phyloP scores from a whole-genome alignment of 768 basidiomycete species.

The Tylopilus subfusipes region DNA sequence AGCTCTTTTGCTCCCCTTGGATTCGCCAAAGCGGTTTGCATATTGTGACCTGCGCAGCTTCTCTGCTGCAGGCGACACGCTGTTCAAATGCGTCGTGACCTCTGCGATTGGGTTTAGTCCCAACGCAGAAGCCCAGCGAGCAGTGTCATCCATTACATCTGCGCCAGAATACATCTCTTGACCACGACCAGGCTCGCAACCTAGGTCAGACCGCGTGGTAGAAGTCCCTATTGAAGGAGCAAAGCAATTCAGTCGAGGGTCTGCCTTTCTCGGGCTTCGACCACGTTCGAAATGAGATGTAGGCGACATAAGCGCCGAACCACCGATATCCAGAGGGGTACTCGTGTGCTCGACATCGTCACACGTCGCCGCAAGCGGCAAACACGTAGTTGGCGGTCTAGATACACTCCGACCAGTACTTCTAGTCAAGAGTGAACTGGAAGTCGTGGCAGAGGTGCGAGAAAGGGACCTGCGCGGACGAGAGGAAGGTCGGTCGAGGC shows the following conservation, averaged over 20 bases:
- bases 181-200: constrained; percentile 19
- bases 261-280: constrained; percentile 23
- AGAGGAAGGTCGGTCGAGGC: constrained; percentile 20
- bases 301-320: constrained; percentile 19
- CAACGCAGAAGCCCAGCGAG: constrained; percentile 28
- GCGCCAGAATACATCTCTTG: constrained; percentile 17
- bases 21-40: not conserved
- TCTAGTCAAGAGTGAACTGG: constrained; percentile 37
- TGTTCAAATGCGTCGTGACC: constrained; percentile 12
- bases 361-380: constrained; percentile 26
- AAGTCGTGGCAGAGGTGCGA: constrained; percentile 42
- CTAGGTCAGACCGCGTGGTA: constrained; percentile 23
- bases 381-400: constrained; percentile 29
- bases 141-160: constrained; percentile 26
- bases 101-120: constrained; percentile 23
- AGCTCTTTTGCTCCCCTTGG: constrained; percentile 18
- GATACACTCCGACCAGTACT: constrained; percentile 42
- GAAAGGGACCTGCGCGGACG: constrained; percentile 46
- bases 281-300: constrained; percentile 27
- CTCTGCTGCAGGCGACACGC: constrained; percentile 16
- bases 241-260: constrained; percentile 12
- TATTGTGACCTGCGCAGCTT: constrained; percentile 22
- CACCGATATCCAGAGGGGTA: constrained; percentile 29
- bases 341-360: constrained; percentile 22
- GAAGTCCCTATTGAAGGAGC: constrained; percentile 24